Percentiles rank a stretch among this genome's conserved stretches.
These are phyloP conservation scores for Geranium incanum DNA, from an alignment of 441 rosid species.

Conservation along the genomic window DNA sequence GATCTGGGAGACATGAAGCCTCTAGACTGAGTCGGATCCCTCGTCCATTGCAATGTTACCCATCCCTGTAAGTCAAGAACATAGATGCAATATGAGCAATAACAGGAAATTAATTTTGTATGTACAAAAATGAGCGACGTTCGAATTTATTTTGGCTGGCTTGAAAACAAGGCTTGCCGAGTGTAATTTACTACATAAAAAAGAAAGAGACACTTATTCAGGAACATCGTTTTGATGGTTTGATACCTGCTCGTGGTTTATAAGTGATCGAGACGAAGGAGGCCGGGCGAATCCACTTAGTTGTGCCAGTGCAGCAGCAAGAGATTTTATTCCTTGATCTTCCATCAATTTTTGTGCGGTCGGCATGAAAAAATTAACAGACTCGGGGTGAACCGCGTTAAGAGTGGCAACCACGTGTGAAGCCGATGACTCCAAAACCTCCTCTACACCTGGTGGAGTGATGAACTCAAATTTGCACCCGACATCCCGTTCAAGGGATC, in stretches of 20 bases:
- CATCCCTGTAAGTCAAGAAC: slow-evolving; percentile 57
- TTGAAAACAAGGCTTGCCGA: background rate
- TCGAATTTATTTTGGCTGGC: too few species aligned
- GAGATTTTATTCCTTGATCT: slow-evolving; percentile 76
- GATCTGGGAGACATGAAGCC: slow-evolving; percentile 78
- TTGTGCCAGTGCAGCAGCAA: slow-evolving; percentile 93
- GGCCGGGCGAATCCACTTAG: slow-evolving; percentile 88
- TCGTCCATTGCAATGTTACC: slow-evolving; percentile 71
- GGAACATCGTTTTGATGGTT: background rate
- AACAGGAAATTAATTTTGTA: too few species aligned
- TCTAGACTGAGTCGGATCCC: slow-evolving; percentile 60
- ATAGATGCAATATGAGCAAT: background rate
- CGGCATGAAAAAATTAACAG: slow-evolving; percentile 63
- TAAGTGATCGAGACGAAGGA: slow-evolving; percentile 84
- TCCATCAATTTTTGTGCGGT: slow-evolving; percentile 67
- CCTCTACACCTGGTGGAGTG: slow-evolving; percentile 68
- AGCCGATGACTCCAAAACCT: slow-evolving; percentile 76
- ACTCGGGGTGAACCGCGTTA: slow-evolving; percentile 81
- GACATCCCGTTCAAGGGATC: slow-evolving; percentile 86
- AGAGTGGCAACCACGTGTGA: slow-evolving; percentile 79
- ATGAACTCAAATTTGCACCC: slow-evolving; percentile 91
- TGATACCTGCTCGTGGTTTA: slow-evolving; percentile 79
- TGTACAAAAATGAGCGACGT: too few species aligned
- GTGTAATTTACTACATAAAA: background rate
- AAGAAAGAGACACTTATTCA: too few species aligned